Percentiles rank a stretch among this genome's conserved stretches.
phyloP scores from a whole-genome alignment of 2,329 filamentous ascomycete genomes.

The Xylariaceae sp. region DNA sequence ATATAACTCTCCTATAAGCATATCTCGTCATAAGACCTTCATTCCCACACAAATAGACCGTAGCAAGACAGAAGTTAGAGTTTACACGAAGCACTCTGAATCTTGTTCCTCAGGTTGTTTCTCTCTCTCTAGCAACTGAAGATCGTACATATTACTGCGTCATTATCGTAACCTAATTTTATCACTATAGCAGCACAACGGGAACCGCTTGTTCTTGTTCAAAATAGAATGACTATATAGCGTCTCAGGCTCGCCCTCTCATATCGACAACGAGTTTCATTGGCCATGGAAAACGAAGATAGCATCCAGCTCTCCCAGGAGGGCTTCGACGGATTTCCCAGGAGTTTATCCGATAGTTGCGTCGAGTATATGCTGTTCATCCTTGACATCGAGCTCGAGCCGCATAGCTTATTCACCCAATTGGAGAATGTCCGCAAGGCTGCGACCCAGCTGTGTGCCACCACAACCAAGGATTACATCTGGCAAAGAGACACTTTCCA shows the following conservation, averaged over 20 bases:
- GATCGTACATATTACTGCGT: too few relatives aligned
- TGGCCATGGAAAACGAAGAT: constrained; percentile 33
- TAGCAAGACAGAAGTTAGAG: too few relatives aligned
- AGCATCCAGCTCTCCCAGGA: constrained; percentile 37
- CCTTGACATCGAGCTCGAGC: constrained; percentile 62
- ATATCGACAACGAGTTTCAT: not conserved
- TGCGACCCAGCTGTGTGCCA: constrained; percentile 65
- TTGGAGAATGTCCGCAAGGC: constrained; percentile 77
- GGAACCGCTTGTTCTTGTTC: not conserved
- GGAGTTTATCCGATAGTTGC: constrained; percentile 75
- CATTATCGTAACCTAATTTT: too few relatives aligned
- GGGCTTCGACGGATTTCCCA: constrained; percentile 41
- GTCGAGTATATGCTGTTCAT: constrained; percentile 85
- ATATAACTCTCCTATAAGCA: too few relatives aligned
- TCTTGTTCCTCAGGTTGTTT: too few relatives aligned
- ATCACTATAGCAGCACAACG: too few relatives aligned
- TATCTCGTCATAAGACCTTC: too few relatives aligned
- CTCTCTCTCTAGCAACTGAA: too few relatives aligned
- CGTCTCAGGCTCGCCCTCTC: not conserved
- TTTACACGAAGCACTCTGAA: too few relatives aligned
- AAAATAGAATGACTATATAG: not conserved
- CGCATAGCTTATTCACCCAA: constrained; percentile 63
- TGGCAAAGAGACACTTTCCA: constrained; percentile 89
- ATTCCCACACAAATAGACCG: too few relatives aligned
- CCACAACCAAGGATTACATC: constrained; percentile 82